These are phyloP conservation scores for Rhododendron kiyosumense DNA, from an alignment of 148 eudicot species.

Conservation along the genomic window DNA sequence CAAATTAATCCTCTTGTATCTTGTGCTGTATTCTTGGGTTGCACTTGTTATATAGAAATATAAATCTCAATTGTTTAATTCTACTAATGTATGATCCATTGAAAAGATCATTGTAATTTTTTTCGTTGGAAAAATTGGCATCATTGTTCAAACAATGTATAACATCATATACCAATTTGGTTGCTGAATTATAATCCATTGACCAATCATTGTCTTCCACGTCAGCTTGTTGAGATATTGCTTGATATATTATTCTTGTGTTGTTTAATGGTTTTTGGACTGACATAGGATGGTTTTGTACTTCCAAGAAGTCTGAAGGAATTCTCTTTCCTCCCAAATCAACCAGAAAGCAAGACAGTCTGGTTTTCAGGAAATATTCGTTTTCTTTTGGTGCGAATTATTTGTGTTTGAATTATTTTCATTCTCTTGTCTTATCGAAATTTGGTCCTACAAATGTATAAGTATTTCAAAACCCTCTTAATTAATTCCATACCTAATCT, in stretches of 20 bases:
- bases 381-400: not conserved
- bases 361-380: not conserved
- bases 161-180: not conserved
- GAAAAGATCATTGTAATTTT: not conserved
- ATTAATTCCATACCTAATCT: not conserved
- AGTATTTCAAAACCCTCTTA: not conserved
- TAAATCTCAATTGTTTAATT: not conserved
- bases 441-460: not conserved
- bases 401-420: not conserved
- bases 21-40: not conserved
- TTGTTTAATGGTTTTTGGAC: not conserved
- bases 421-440: not conserved
- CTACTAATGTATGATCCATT: not conserved
- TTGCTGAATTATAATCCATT: not conserved
- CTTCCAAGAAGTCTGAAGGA: not conserved
- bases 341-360: not conserved
- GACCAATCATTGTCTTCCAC: conserved; percentile 2
- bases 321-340: not conserved
- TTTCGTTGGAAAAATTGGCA: not conserved
- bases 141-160: not conserved
- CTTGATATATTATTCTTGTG: not conserved
- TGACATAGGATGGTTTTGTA: not conserved
- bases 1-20: not conserved
- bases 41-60: not conserved
- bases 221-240: not conserved